Evolutionary conservation across 176 grass and related monocot genomes (phyloP).

Genomic region (Zizania latifolia): DNA sequence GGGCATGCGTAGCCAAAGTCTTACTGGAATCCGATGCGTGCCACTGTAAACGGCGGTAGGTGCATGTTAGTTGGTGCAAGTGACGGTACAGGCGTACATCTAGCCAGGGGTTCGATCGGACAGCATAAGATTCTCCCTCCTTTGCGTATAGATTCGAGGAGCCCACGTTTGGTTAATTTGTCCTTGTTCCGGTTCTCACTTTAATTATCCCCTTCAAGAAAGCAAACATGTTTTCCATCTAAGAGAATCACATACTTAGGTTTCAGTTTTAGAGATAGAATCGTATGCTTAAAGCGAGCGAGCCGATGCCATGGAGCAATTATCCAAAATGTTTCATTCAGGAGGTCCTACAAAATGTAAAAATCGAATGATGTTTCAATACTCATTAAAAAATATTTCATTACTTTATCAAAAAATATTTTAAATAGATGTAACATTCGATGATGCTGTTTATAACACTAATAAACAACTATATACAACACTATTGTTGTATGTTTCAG

Average conservation of each 20-base stretch:
- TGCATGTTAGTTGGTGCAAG: not conserved
- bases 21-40: slow-evolving; percentile 15
- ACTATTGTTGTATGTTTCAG: too few species aligned
- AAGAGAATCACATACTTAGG: slow-evolving; percentile 29
- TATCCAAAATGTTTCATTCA: too few species aligned
- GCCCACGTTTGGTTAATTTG: slow-evolving; percentile 25
- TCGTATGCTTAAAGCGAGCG: slow-evolving; percentile 22
- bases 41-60: not conserved
- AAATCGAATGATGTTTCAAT: too few species aligned
- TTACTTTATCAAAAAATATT: too few species aligned
- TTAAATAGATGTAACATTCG: too few species aligned
- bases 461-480: too few species aligned
- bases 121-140: slow-evolving; percentile 30
- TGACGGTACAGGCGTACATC: not conserved
- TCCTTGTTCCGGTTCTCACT: slow-evolving; percentile 29
- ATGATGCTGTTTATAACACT: too few species aligned
- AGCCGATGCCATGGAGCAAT: not conserved
- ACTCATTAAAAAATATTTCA: too few species aligned
- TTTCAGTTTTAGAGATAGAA: slow-evolving; percentile 20
- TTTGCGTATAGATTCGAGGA: slow-evolving; percentile 16
- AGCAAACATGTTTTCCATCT: not conserved
- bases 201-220: slow-evolving; percentile 1
- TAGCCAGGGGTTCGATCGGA: not conserved
- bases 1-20: not conserved
- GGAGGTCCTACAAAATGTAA: too few species aligned